Conservation (phyloP, 306 rosid genomes). For the Quercus engelmannii region DNA sequence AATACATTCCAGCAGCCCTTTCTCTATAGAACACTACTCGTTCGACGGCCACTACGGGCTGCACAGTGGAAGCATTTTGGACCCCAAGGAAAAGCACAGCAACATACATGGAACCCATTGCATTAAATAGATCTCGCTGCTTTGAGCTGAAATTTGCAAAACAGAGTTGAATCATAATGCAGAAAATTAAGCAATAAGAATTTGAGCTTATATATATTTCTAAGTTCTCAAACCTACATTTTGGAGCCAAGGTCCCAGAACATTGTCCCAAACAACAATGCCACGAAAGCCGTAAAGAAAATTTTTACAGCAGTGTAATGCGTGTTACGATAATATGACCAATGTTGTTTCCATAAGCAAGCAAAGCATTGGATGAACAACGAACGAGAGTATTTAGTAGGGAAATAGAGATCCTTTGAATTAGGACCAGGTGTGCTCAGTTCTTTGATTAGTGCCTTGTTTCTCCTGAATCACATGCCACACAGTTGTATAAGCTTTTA, state of each 20-base stretch:
- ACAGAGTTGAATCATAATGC: not conserved
- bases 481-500: not conserved
- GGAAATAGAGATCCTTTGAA: conserved; percentile 51
- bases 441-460: conserved; percentile 47
- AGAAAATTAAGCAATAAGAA: not conserved
- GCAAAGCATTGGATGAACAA: conserved; percentile 48
- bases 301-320: conserved; percentile 53
- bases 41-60: conserved; percentile 68
- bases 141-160: conserved; percentile 30
- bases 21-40: conserved; percentile 81
- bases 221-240: conserved; percentile 34
- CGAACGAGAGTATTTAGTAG: conserved; percentile 46
- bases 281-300: conserved; percentile 38
- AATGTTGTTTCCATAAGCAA: conserved; percentile 69
- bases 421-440: conserved; percentile 51
- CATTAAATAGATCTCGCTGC: conserved; percentile 50
- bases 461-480: conserved; percentile 46
- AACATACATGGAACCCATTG: conserved; percentile 70
- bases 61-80: conserved; percentile 61
- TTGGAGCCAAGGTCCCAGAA: conserved; percentile 76
- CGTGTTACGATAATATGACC: conserved; percentile 71
- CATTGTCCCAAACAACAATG: conserved; percentile 64
- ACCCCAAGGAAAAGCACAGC: conserved; percentile 64
- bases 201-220: not conserved
- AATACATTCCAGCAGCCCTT: conserved; percentile 89